Percentiles rank a stretch among this genome's conserved stretches.
phyloP scores from a whole-genome alignment of 108 stramenopile genomes.

The Discostella stelligeroides region DNA sequence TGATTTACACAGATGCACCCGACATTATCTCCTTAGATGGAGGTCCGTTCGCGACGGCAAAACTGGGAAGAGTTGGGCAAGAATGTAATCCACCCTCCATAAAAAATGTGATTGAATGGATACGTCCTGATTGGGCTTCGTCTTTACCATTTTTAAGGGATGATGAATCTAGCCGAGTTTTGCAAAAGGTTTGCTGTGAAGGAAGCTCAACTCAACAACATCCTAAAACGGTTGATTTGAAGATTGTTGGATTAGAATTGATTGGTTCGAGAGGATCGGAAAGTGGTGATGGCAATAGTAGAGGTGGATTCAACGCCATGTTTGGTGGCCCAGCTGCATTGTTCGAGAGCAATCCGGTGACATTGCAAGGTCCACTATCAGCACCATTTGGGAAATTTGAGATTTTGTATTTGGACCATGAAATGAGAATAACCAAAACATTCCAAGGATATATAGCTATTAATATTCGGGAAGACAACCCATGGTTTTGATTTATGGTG shows the following conservation, averaged over 20 bases:
- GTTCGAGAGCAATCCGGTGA: conserved; percentile 54
- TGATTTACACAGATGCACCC: conserved; percentile 86
- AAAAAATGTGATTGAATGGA: conserved; percentile 86
- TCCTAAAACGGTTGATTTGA: conserved; percentile 59
- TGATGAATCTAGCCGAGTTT: conserved; percentile 55
- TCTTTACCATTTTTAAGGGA: conserved; percentile 58
- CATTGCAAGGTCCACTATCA: conserved; percentile 63
- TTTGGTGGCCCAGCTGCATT: conserved; percentile 50
- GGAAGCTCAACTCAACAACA: conserved; percentile 54
- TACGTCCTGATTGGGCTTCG: conserved; percentile 66
- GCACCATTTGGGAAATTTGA: conserved; percentile 79
- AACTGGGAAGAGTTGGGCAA: conserved; percentile 81
- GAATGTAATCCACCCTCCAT: conserved; percentile 73
- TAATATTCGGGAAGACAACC: conserved; percentile 50
- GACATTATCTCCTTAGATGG: conserved; percentile 78
- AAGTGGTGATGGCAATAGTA: conserved; percentile 12
- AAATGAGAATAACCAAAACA: conserved; percentile 67
- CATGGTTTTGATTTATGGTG: conserved; percentile 49
- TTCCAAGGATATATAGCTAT: conserved; percentile 68
- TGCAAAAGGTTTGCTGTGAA: conserved; percentile 76
- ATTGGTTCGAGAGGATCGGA: conserved; percentile 14
- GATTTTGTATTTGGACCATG: conserved; percentile 72
- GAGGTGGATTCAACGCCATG: background rate
- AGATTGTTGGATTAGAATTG: conserved; percentile 70
- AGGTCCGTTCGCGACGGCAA: conserved; percentile 56